Conservation (phyloP, 2,329 filamentous ascomycete species). For the Fusarium sp. region DNA sequence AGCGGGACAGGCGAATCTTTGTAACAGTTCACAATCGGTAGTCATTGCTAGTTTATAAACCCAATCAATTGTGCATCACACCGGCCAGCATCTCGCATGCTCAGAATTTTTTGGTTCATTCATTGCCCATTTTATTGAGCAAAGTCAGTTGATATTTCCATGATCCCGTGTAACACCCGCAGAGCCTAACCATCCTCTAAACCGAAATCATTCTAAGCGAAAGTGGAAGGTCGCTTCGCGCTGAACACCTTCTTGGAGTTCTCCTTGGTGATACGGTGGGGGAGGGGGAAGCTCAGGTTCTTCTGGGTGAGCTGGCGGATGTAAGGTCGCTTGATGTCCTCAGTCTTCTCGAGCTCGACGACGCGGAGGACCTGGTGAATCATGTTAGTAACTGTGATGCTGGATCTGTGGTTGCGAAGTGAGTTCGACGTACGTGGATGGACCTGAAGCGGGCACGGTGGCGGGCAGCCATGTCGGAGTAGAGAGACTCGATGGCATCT, state of each 20-base stretch:
- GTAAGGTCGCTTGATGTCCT: slow-evolving; percentile 97
- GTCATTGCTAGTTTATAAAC: slow-evolving; percentile 43
- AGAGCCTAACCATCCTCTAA: slow-evolving; percentile 64
- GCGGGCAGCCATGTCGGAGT: slow-evolving; percentile 99
- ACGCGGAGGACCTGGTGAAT: slow-evolving; percentile 89
- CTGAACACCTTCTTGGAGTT: slow-evolving; percentile 91
- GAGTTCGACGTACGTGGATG: slow-evolving; percentile 83
- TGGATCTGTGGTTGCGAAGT: neutral
- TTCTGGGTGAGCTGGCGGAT: slow-evolving; percentile 98
- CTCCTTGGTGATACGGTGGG: slow-evolving; percentile 91
- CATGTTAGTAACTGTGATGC: slow-evolving; percentile 9
- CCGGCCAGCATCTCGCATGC: slow-evolving; percentile 40
- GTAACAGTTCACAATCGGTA: slow-evolving; percentile 37
- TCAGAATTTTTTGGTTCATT: slow-evolving; percentile 56
- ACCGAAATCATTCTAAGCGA: slow-evolving; percentile 82
- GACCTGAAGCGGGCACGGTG: slow-evolving; percentile 97
- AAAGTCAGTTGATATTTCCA: slow-evolving; percentile 69
- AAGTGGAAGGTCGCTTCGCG: slow-evolving; percentile 93
- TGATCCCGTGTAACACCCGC: slow-evolving; percentile 71
- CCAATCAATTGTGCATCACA: slow-evolving; percentile 48
- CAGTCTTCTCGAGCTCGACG: slow-evolving; percentile 93
- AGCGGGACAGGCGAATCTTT: slow-evolving; percentile 39
- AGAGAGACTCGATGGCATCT: slow-evolving; percentile 95
- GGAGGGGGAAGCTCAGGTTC: slow-evolving; percentile 97
- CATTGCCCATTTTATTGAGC: slow-evolving; percentile 62